Evolutionary conservation across 306 rosid genomes (phyloP).

Genomic region (Spatholobus suberectus): DNA sequence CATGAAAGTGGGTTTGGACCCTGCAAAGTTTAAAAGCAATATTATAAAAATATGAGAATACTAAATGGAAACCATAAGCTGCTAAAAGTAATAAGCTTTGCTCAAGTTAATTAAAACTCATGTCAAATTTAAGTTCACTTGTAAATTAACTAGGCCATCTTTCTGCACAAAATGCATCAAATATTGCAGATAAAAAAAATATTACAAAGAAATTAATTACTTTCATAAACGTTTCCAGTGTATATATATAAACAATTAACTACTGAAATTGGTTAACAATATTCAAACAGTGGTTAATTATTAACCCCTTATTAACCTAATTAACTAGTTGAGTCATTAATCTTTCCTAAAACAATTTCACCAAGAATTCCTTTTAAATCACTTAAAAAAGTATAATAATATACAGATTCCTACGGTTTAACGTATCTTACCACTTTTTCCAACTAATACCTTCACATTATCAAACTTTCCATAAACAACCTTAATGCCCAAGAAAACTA

Average conservation of each 20-base stretch:
- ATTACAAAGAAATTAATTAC: not conserved
- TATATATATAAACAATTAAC: constrained; percentile 11
- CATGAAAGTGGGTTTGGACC: constrained; percentile 94
- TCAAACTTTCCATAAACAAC: too few species aligned
- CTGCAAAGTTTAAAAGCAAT: constrained; percentile 51
- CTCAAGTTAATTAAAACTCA: not conserved
- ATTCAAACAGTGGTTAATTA: not conserved
- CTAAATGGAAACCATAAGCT: not conserved
- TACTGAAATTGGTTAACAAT: not conserved
- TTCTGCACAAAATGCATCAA: not conserved
- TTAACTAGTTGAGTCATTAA: not conserved
- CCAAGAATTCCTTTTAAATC: not conserved
- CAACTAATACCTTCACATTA: too few species aligned
- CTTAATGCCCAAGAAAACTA: too few species aligned
- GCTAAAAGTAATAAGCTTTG: constrained; percentile 7
- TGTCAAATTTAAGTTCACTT: not conserved
- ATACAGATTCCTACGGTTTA: not conserved
- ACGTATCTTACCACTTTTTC: too few species aligned
- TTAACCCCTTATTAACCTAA: not conserved
- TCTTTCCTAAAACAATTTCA: not conserved
- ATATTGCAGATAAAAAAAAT: not conserved
- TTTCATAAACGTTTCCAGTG: not conserved
- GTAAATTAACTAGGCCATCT: not conserved
- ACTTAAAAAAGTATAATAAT: not conserved
- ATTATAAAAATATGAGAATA: constrained; percentile 4